These are phyloP conservation scores for Cladosporium phlei DNA, from an alignment of 2,329 filamentous ascomycete genomes.

Conservation along the genomic window DNA sequence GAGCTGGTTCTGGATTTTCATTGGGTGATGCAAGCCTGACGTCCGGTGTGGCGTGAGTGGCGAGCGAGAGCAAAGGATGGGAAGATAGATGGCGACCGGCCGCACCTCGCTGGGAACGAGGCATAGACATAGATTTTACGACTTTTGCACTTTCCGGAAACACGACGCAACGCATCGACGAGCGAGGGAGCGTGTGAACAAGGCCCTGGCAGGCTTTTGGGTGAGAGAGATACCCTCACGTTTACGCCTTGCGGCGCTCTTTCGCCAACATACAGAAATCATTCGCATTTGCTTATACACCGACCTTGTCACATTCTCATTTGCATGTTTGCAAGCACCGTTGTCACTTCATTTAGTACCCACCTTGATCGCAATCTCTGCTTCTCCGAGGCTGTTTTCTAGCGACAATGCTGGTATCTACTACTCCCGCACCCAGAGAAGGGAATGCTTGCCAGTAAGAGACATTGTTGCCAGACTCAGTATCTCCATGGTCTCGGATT, in stretches of 20 bases:
- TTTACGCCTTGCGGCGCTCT: not conserved
- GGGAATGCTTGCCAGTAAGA: too few species aligned
- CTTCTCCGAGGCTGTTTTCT: too few species aligned
- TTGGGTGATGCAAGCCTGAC: not conserved
- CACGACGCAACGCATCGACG: not conserved
- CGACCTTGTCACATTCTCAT: too few species aligned
- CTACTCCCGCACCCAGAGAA: too few species aligned
- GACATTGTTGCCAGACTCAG: too few species aligned
- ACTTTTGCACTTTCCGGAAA: not conserved
- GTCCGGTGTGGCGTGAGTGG: not conserved
- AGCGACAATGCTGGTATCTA: too few species aligned
- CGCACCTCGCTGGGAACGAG: conserved; percentile 11
- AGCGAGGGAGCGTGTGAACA: conserved; percentile 1
- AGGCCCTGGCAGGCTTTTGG: conserved; percentile 1
- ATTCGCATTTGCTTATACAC: too few species aligned
- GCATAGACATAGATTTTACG: conserved; percentile 13
- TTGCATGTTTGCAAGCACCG: too few species aligned
- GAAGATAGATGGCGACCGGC: not conserved
- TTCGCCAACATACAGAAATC: too few species aligned
- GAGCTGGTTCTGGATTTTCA: not conserved
- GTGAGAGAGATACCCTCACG: conserved; percentile 1
- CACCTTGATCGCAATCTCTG: too few species aligned
- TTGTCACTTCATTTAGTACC: too few species aligned
- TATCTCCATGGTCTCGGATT: too few species aligned
- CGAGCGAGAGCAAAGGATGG: not conserved